Base-by-base conservation (phyloP, 345 rosid genomes). In the Nasturtium officinale region DNA sequence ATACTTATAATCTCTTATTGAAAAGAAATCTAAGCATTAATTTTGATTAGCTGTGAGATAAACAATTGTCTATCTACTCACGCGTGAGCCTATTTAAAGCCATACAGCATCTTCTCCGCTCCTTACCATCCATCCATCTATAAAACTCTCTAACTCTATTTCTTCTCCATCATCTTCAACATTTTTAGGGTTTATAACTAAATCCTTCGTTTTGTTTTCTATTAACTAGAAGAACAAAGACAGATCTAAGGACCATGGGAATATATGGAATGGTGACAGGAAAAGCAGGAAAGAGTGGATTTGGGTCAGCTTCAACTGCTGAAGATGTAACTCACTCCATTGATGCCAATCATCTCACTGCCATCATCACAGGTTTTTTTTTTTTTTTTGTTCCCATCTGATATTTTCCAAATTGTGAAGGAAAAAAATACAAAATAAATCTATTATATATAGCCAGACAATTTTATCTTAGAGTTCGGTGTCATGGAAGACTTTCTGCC, bases 251-350 rank as follows among this genome's bases (percentile, higher is more conserved):
- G 21, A 30, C 78, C 32, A 81, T 84, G 88, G 86, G 84, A 4
- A 62, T 91, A 21, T 64, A 86, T n/a, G 75, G 85, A 1, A 55
- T 86, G 84, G 76, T 83, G 11, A 90, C 94, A 0, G 99, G 97
- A 7, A 48, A 77, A 78, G 82, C 81, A 17, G 97, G 99, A 17
- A 82, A 78, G 4, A 91, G 96, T 61, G 97, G 99, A 64, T 95
- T 86, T 77, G 99, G 99, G 54, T 95, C 99, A 0, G 84, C 89
- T 57, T 85, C 97, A 5, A 90, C 96, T 7, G 97, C 96, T 6
- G 90, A 91, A 71, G 77, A 88, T 46, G 99, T 91, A 17, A 84
- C 99, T 15, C 20, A 72, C 9, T 89, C 87, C 47, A 80, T 88
- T 63, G 89, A 90, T 64, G 96, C 96, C 12, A 56, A 40, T 67